These are phyloP conservation scores for Trichophyton schoenleinii DNA, from an alignment of 2,329 filamentous ascomycete genomes.

Conservation along the genomic window DNA sequence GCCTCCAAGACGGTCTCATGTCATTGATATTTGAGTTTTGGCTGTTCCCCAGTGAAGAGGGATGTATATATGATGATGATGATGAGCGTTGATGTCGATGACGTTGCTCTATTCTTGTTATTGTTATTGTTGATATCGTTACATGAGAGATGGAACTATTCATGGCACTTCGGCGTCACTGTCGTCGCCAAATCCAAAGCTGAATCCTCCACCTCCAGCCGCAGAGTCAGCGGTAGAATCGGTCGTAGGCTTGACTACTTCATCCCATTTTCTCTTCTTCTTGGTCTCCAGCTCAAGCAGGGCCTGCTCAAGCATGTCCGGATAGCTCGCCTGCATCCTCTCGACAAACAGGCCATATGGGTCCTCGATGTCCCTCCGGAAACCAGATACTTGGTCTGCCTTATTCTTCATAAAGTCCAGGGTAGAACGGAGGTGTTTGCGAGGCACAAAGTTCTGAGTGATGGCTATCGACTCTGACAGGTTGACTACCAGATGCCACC, in stretches of 20 bases:
- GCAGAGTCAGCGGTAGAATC: conserved; percentile 17
- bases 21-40: conserved; percentile 43
- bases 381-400: conserved; percentile 76
- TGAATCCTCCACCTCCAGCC: conserved; percentile 40
- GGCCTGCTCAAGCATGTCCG: conserved; percentile 55
- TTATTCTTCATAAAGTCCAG: conserved; percentile 71
- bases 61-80: not conserved
- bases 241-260: conserved; percentile 50
- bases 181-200: conserved; percentile 52
- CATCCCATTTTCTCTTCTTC: conserved; percentile 79
- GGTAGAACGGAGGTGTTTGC: conserved; percentile 58
- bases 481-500: conserved; percentile 96
- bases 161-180: conserved; percentile 41
- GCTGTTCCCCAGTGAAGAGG: not conserved
- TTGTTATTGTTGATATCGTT: not conserved
- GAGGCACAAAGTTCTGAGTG: conserved; percentile 89
- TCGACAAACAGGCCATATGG: conserved; percentile 64
- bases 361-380: conserved; percentile 56
- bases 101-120: not conserved
- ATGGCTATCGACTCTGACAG: conserved; percentile 72
- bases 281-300: conserved; percentile 50
- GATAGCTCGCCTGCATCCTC: conserved; percentile 50
- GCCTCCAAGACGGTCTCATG: conserved; percentile 81
- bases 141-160: conserved; percentile 6
- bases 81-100: not conserved